phyloP scores from a whole-genome alignment of 108 stramenopile genomes.

The Aurantiochytrium sp. region DNA sequence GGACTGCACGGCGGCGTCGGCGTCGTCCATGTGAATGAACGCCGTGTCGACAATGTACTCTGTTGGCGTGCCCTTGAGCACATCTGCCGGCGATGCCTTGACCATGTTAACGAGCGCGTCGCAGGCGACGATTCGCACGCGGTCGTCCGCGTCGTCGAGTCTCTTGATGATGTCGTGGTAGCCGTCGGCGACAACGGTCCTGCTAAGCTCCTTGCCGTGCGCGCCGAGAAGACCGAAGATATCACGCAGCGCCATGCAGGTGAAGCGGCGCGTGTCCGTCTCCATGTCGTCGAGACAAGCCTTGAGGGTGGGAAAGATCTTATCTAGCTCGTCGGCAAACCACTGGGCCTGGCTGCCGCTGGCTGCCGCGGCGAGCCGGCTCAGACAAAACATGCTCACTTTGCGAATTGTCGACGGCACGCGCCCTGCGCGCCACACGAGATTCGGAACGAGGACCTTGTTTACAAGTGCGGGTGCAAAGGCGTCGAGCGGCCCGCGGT shows the following conservation, averaged over 20 bases:
- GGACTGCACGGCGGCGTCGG: not conserved
- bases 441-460: not conserved
- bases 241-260: not conserved
- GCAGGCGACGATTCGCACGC: not conserved
- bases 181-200: not conserved
- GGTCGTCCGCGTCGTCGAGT: slow-evolving; percentile 27
- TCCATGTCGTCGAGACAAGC: slow-evolving; percentile 17
- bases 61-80: not conserved
- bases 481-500: not conserved
- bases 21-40: slow-evolving; percentile 16
- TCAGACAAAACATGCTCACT: slow-evolving; percentile 6
- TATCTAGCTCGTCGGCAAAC: not conserved
- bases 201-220: not conserved
- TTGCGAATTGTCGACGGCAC: slow-evolving; percentile 24
- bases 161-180: slow-evolving; percentile 12
- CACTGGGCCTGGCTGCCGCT: not conserved
- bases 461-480: not conserved
- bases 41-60: slow-evolving; percentile 19
- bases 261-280: not conserved
- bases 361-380: not conserved
- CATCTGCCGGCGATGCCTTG: not conserved
- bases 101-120: not conserved
- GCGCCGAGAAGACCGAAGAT: not conserved
- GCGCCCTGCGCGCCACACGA: slow-evolving; percentile 24
- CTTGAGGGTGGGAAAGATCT: not conserved